Conservation (phyloP, 2,329 filamentous ascomycete genomes). For the Ustilaginoidea virens region DNA sequence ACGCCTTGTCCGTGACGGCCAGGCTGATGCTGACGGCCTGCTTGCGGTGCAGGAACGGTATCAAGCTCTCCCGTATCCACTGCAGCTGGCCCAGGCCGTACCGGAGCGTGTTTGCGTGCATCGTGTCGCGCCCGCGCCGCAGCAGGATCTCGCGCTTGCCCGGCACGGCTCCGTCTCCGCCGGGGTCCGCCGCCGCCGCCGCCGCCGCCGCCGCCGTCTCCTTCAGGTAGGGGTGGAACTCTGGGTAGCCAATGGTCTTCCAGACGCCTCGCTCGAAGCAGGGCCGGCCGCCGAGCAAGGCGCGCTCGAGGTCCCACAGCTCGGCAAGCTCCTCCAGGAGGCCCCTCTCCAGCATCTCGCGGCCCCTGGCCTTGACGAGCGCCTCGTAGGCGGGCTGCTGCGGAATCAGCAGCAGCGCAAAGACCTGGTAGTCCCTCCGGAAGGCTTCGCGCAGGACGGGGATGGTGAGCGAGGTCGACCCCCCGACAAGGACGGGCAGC, state of each 20-base stretch:
- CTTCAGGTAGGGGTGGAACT: conserved; percentile 1
- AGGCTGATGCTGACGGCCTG: not conserved
- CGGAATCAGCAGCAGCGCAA: not conserved
- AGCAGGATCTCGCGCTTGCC: too few species aligned
- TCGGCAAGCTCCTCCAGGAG: conserved; percentile 1
- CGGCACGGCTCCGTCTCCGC: too few species aligned
- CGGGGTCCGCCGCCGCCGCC: too few species aligned
- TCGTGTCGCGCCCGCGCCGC: too few species aligned
- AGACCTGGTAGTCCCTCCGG: not conserved
- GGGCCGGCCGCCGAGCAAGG: not conserved
- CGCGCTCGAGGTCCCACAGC: conserved; percentile 1
- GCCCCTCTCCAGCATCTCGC: not conserved
- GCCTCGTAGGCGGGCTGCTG: not conserved
- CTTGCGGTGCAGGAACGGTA: conserved; percentile 1
- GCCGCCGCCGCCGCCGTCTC: too few species aligned
- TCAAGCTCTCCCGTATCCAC: conserved; percentile 1
- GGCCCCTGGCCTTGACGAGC: not conserved
- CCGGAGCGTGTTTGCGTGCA: conserved; percentile 1
- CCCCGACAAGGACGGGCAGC: conserved; percentile 1
- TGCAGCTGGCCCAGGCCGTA: conserved; percentile 3
- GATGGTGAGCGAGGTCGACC: conserved; percentile 2
- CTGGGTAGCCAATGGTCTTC: conserved; percentile 1
- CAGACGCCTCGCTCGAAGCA: not conserved
- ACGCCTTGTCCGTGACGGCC: not conserved
- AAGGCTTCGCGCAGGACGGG: conserved; percentile 1